Evolutionary conservation across 1,284 basidiomycete genomes (phyloP), one percentile per base, ranked within the genome.

Genomic region (Grifola frondosa): DNA sequence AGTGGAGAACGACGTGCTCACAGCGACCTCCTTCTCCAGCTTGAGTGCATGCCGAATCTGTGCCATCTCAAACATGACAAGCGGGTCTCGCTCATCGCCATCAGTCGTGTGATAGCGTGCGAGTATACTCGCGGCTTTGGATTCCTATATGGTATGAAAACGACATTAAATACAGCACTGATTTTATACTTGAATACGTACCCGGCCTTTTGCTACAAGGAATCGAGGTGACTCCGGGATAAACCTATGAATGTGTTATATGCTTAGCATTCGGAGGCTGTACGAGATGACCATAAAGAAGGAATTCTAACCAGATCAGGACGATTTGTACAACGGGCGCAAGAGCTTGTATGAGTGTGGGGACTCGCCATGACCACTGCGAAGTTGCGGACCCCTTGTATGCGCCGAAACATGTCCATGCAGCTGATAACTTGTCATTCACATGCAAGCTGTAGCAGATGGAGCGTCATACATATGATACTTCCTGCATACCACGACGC

Each of bases 1-100:
- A 3, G 78, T 69, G 48, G 82, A 80, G 2, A 79, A 83, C 13
- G 50, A 49, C 19, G 50, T 50, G 35, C 78, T 54, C 69, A 73
- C 75, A 75, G 85, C 41, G 75, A 75, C 34, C 78, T 64, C 49
- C 75, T 78, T 47, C 67, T 85, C 83, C 50, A 80, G 59, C 35
- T 77, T 71, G 22, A 87, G 68, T 12, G 82, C 81, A 50, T 82
- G 78, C 17, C 77, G 82, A 65, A 88, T 88, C 66, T 88, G 85
- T 44, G 80, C 71, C 53, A 76, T 82, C 59, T 88, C 85, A 52
- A 80, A 81, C 45, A 74, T 63, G 35, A 88, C 79, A 19, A 88
- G 74, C 6, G 79, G 76, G 61, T 87, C 82, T n/a, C 78, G 63
- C 38, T 76, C 76, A 40, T 85, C 75, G 38, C 79, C 73, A 2